Evolutionary conservation across 192 early-diverging fungal species (phyloP).

Genomic region (Anaeromyces robustus): DNA sequence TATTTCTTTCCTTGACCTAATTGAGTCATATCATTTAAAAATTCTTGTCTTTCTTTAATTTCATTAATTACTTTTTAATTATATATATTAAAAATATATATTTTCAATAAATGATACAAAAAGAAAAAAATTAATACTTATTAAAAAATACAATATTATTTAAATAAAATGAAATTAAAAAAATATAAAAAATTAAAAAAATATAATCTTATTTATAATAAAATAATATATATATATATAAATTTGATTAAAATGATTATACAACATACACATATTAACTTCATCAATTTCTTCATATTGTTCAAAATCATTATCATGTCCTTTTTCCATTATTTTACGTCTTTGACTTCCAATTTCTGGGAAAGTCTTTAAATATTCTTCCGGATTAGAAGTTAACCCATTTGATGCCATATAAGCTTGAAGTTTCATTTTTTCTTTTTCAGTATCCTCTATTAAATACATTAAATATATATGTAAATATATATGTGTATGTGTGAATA

Average conservation of each 20-base stretch:
- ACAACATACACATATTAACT: background rate
- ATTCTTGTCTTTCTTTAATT: background rate
- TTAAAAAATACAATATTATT: too few species aligned
- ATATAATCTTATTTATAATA: too few species aligned
- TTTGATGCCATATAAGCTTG: background rate
- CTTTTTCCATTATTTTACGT: background rate
- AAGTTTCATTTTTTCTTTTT: background rate
- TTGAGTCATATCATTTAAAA: background rate
- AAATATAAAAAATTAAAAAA: too few species aligned
- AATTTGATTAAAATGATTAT: too few species aligned
- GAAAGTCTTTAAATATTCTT: background rate
- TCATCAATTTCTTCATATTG: background rate
- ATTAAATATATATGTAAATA: too few species aligned
- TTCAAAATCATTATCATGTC: background rate
- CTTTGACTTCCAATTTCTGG: background rate
- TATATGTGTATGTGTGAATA: too few species aligned
- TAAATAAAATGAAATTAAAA: too few species aligned
- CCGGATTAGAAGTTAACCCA: background rate
- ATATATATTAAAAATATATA: too few species aligned
- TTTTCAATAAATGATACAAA: too few species aligned
- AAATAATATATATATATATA: too few species aligned
- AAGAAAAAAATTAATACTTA: too few species aligned
- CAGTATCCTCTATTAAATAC: too few species aligned
- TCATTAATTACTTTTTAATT: background rate
- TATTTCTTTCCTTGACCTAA: background rate